Conservation (phyloP, 257 asterid genomes). For the Solanum chmielewskii region DNA sequence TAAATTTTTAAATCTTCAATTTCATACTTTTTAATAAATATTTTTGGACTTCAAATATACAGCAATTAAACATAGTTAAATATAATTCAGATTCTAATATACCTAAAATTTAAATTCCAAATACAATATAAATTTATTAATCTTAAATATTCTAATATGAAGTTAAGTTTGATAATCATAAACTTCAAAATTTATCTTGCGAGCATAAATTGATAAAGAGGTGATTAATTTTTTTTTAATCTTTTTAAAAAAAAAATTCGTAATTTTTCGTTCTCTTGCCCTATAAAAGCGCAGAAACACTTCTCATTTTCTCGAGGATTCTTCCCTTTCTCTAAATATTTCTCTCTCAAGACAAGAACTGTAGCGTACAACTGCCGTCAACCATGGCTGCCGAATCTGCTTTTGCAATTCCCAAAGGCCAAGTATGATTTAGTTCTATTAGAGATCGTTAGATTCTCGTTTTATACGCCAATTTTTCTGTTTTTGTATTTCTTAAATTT, state of each 20-base stretch:
- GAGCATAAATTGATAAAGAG: not conserved
- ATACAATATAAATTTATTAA: not conserved
- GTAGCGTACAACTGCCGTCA: not conserved
- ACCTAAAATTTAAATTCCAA: not conserved
- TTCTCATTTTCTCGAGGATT: not conserved
- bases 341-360: not conserved
- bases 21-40: not conserved
- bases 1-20: rapidly evolving
- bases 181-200: not conserved
- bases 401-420: conserved; percentile 37
- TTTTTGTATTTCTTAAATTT: not conserved
- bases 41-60: not conserved
- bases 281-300: not conserved
- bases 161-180: not conserved
- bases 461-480: not conserved
- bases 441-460: not conserved
- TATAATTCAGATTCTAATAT: not conserved
- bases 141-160: not conserved
- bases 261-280: not conserved
- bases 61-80: not conserved
- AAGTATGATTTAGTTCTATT: conserved; percentile 17
- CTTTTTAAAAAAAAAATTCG: not conserved
- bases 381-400: conserved; percentile 67
- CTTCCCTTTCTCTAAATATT: not conserved
- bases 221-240: not conserved